Evolutionary conservation across 345 rosid genomes (phyloP).

Genomic region (Citrus mangshanensis): DNA sequence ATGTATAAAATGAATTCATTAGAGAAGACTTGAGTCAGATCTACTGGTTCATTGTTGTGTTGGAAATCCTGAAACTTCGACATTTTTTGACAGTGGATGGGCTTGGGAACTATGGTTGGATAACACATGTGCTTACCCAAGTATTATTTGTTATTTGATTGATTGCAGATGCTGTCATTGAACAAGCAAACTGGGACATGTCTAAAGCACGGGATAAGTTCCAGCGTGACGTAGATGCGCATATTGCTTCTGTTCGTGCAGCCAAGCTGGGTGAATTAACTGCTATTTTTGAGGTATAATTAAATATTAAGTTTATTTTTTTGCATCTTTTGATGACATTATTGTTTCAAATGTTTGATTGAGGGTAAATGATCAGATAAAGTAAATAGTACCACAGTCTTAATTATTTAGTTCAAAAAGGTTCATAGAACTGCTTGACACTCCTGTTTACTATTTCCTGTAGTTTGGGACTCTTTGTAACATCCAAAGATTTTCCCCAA

Average conservation of each 20-base stretch:
- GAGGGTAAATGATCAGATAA: neutral
- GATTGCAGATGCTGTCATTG: slow-evolving; percentile 74
- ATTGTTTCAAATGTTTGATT: neutral
- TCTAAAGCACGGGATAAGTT: slow-evolving; percentile 75
- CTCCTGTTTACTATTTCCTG: neutral
- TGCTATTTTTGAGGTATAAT: slow-evolving; percentile 67
- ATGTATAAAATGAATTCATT: neutral
- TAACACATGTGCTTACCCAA: neutral
- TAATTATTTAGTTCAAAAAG: neutral
- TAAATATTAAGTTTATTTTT: slow-evolving; percentile 1
- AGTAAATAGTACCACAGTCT: neutral
- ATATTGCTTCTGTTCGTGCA: slow-evolving; percentile 73
- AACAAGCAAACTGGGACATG: slow-evolving; percentile 91
- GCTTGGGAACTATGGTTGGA: neutral
- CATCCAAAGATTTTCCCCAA: neutral
- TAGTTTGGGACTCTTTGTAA: neutral
- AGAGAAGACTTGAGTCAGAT: neutral
- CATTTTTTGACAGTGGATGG: neutral
- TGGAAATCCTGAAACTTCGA: neutral
- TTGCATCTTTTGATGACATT: neutral
- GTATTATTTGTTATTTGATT: neutral
- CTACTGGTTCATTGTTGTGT: neutral
- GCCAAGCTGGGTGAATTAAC: slow-evolving; percentile 81
- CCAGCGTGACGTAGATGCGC: slow-evolving; percentile 81
- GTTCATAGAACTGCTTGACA: neutral